These are phyloP conservation scores for Metschnikowia anglica DNA, from an alignment of 805 yeast species.

Conservation along the genomic window DNA sequence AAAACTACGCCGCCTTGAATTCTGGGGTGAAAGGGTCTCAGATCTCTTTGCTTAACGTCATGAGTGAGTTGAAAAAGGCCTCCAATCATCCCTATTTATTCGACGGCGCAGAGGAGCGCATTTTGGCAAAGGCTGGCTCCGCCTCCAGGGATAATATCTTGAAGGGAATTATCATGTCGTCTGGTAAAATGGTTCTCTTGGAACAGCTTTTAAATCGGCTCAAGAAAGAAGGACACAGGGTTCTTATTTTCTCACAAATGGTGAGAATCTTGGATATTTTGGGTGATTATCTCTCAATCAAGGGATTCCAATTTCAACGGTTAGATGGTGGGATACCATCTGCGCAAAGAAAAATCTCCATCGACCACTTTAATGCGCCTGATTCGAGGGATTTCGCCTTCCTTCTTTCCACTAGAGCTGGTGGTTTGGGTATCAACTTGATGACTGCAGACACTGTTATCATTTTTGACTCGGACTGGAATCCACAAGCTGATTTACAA, in stretches of 20 bases:
- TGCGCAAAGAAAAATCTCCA: slow-evolving; percentile 87
- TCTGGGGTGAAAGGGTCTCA: slow-evolving; percentile 75
- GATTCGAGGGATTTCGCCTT: slow-evolving; percentile 91
- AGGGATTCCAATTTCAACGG: slow-evolving; percentile 87
- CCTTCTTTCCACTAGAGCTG: slow-evolving; percentile 91
- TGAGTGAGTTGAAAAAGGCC: slow-evolving; percentile 95
- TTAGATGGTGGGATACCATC: slow-evolving; percentile 97
- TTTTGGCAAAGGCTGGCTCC: slow-evolving; percentile 62
- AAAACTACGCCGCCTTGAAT: slow-evolving; percentile 87
- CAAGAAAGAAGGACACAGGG: slow-evolving; percentile 93
- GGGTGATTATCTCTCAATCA: slow-evolving; percentile 87
- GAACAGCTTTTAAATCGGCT: slow-evolving; percentile 85
- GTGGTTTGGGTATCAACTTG: slow-evolving; percentile 96
- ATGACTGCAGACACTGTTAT: slow-evolving; percentile 99
- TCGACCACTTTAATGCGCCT: slow-evolving; percentile 94
- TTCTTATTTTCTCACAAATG: slow-evolving; percentile 94
- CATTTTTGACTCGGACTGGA: slow-evolving; percentile 98
- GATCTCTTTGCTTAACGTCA: slow-evolving; percentile 81
- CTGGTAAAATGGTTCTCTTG: slow-evolving; percentile 95
- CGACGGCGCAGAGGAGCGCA: slow-evolving; percentile 87
- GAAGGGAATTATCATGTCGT: slow-evolving; percentile 93
- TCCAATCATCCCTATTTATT: slow-evolving; percentile 95
- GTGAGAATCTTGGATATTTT: slow-evolving; percentile 92
- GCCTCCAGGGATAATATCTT: slow-evolving; percentile 73
- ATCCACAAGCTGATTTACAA: slow-evolving; percentile 98